Base-by-base conservation (phyloP, 2,329 filamentous ascomycete genomes). In the Aurifilum marmelostoma region DNA sequence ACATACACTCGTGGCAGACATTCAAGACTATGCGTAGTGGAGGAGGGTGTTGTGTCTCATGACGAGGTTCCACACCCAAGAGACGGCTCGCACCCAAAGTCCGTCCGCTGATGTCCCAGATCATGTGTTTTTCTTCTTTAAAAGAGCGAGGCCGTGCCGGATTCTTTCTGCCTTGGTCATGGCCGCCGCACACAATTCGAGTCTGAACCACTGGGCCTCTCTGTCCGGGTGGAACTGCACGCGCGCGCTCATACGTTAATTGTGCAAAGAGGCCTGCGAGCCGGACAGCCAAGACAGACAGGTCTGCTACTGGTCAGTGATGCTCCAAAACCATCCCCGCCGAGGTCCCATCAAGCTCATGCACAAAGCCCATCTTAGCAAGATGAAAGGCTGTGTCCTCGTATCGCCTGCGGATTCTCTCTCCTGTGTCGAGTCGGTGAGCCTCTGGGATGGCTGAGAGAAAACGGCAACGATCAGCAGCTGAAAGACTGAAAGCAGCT, bases 401-500 rank as follows among this genome's bases (percentile, higher is more conserved):
- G 59, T 62, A 63, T 63, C 61, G 41, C 43, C 24, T 52, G 61
- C 61, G 32, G 24, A 18, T 16, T 9, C 16, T 39, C 27, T 34
- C 34, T 8, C 8, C 34, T 34, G 4, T 34, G 34, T 39, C 37
- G 59, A 29, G 59, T 41, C 59, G 34, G 52, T 32, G 52, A 56
- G 59, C 59, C 59, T 41, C 59, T n/a, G n/a, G 37, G 18, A n/a
- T n/a, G 11, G 14, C 3, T 18, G 37, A 54, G n/a, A 27, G 32
- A 64, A 54, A 64, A 18, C 43, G 62, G 62, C 21, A 64, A 64
- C 27, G 47, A 64, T 52, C 43, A 64, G 62, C 43, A 64, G 21
- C 34, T 47, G 60, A 21, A 47, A 14, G 37, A 56, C 24, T 4
- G 34, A 34, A 34, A 34, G 34, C 34, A 16, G 52, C 52, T 27